Evolutionary conservation across 257 asterid genomes (phyloP), one percentile per base, ranked within the genome.

Genomic region (Solanum microdontum): DNA sequence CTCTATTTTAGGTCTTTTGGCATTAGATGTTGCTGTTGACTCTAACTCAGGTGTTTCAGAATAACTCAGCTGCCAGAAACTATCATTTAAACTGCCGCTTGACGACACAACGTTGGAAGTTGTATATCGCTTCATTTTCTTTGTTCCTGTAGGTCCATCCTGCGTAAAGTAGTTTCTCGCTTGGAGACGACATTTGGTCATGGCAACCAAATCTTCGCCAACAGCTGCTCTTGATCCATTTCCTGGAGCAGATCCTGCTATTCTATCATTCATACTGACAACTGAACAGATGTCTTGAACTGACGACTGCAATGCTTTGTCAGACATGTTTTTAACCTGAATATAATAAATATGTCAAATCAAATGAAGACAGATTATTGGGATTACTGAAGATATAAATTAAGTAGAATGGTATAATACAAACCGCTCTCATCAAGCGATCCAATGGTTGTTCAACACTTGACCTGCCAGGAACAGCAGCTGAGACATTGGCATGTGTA

Each of bases 161-260:
- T 93, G 98, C 3, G 96, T 88, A 90, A 93, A 93, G 89, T 91
- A 93, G 75, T 94, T 96, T 89, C 99, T 92, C 48, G 98, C 98
- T 90, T 94, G 98, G 85, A 95, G 89, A 79, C 97, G 98, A 87
- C 98, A 95, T 89, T 93, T 96, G 74, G 99, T 95, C 99, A 96
- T 93, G 72, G 98, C 98, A 91, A 94, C 99, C 93, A 96, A 92
- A 94, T 96, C 99, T 91, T 96, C 99, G 62, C 99, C 98, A 12
- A 94, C 98, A 73, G 99, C 98, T 89, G 99, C 98, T 88, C 99
- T 94, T 64, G 99, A 96, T 84, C 99, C 99, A 93, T 96, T 96
- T 51, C 98, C 99, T 13, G 99, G 99, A 82, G 99, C 99, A 89
- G 99, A 95, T 89, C 99, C 99, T 45, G 99, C 98, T 66, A 96